Conservation (phyloP, 192 early-diverging fungal species). For the Backusella luteola region DNA sequence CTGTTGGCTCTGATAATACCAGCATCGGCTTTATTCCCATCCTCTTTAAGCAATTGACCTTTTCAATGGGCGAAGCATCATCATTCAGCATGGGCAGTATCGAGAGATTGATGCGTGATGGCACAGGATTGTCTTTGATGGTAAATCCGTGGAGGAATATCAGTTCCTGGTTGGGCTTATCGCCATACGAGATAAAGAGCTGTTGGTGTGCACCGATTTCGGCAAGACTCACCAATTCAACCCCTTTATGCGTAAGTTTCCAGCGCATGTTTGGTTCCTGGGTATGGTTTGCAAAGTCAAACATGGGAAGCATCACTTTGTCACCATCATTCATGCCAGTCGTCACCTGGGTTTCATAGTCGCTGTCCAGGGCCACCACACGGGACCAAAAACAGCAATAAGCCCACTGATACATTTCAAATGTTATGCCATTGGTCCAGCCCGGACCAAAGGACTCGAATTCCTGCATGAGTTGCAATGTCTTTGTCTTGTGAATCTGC, state of each 20-base stretch:
- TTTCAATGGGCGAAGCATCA: constrained; percentile 30
- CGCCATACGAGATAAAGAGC: constrained; percentile 66
- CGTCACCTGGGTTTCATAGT: constrained; percentile 18
- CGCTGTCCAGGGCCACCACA: constrained; percentile 53
- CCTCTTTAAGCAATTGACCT: constrained; percentile 32
- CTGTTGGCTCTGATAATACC: neutral
- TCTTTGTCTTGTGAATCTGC: constrained; percentile 51
- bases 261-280: constrained; percentile 51
- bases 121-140: constrained; percentile 48
- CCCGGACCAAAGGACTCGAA: constrained; percentile 24
- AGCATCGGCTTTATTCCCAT: constrained; percentile 24
- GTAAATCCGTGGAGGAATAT: constrained; percentile 71
- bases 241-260: constrained; percentile 43
- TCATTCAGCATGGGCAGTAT: constrained; percentile 27
- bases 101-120: constrained; percentile 24
- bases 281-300: constrained; percentile 76
- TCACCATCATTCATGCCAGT: constrained; percentile 25
- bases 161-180: constrained; percentile 67
- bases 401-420: constrained; percentile 63
- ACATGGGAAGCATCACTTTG: constrained; percentile 60
- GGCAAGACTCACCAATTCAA: constrained; percentile 24
- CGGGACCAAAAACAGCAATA: constrained; percentile 72
- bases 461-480: constrained; percentile 44
- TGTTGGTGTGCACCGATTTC: constrained; percentile 34
- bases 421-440: constrained; percentile 28